These are phyloP conservation scores for Ganoderma boninense DNA, from an alignment of 1,284 basidiomycete species.

Conservation along the genomic window DNA sequence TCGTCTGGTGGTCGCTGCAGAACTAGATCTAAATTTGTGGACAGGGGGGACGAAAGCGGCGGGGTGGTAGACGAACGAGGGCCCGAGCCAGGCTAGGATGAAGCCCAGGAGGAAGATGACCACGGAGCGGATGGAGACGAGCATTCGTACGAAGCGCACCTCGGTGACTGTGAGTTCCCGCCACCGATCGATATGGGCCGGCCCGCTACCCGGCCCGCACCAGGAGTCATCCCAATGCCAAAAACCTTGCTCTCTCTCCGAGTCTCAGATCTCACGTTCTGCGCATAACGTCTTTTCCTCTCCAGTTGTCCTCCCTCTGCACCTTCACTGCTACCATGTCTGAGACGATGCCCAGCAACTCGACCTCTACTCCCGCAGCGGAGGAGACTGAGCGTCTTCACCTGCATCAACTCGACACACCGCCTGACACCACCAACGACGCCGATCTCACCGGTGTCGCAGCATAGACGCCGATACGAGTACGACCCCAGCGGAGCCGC, in stretches of 20 bases:
- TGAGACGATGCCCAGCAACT: neutral
- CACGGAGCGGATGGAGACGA: neutral
- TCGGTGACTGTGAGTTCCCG: neutral
- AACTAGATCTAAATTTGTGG: neutral
- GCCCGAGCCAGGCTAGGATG: neutral
- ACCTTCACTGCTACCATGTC: neutral
- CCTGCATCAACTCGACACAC: neutral
- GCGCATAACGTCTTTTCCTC: too few relatives aligned
- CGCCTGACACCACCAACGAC: neutral
- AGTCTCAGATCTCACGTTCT: neutral
- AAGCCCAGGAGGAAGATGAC: conserved; percentile 1
- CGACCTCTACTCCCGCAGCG: neutral
- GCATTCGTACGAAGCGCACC: neutral
- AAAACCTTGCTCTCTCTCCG: neutral
- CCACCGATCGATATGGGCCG: neutral
- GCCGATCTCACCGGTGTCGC: neutral
- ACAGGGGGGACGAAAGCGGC: neutral
- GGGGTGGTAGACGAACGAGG: neutral
- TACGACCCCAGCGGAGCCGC: conserved; percentile 37
- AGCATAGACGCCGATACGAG: neutral
- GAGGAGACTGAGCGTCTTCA: neutral
- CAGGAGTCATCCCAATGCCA: neutral
- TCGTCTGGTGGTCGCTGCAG: neutral
- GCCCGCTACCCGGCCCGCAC: neutral
- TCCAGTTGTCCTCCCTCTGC: neutral